Evolutionary conservation across 2,329 filamentous ascomycete genomes (phyloP).

Genomic region (Neospermospora avenae): DNA sequence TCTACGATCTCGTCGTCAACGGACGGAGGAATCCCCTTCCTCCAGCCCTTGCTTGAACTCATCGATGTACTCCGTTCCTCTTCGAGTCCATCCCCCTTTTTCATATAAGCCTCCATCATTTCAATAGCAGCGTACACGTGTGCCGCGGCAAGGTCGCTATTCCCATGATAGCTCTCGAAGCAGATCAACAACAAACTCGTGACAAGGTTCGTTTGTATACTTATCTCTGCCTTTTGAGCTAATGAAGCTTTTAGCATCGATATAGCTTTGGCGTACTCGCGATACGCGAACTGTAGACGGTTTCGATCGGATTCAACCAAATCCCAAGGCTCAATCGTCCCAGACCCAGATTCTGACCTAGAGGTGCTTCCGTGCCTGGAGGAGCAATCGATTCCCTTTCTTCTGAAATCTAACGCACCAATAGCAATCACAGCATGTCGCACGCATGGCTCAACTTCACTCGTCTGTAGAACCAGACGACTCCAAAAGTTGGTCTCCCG

Average conservation of each 20-base stretch:
- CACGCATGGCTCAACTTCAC: slow-evolving; percentile 13
- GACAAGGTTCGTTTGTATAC: slow-evolving; percentile 1
- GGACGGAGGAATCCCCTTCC: too few relatives aligned
- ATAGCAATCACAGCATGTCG: slow-evolving; percentile 19
- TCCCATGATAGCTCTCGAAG: slow-evolving; percentile 12
- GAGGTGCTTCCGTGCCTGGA: too few relatives aligned
- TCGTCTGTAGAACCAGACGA: slow-evolving; percentile 16
- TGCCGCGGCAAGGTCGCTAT: not conserved
- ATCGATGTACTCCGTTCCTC: not conserved
- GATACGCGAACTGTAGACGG: slow-evolving; percentile 6
- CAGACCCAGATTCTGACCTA: too few relatives aligned
- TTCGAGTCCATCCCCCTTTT: not conserved
- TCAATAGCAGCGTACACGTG: slow-evolving; percentile 1
- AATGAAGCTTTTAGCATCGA: not conserved
- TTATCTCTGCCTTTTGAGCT: not conserved
- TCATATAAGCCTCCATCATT: slow-evolving; percentile 4
- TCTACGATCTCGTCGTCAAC: not conserved
- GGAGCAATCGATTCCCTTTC: not conserved
- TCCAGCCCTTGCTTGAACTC: not conserved
- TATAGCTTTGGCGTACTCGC: slow-evolving; percentile 9
- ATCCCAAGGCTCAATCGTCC: too few relatives aligned
- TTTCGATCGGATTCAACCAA: too few relatives aligned
- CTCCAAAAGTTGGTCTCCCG: slow-evolving; percentile 14
- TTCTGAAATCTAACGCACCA: slow-evolving; percentile 11
- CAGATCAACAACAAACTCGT: slow-evolving; percentile 10